A percentile compares a stretch with the other conserved stretches of the same genome.
These are phyloP conservation scores for Zasmidium angulare DNA, from an alignment of 2,329 filamentous ascomycete species.

Conservation along the genomic window DNA sequence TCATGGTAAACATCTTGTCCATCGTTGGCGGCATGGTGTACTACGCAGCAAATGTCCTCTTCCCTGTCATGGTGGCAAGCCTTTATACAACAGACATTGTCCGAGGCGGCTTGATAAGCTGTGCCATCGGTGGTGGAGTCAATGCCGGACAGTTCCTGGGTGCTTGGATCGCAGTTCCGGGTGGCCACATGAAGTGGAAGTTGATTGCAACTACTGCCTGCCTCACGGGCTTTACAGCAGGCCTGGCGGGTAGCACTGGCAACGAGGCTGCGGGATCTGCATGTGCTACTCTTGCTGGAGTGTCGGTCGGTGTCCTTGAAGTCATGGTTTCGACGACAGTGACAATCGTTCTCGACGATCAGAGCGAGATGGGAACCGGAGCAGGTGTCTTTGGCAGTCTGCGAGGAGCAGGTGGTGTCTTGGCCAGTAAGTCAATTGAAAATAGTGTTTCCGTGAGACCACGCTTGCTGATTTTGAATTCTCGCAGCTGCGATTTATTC, in stretches of 20 bases:
- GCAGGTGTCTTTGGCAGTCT: constrained; percentile 2
- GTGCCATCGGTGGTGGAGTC: constrained; percentile 1
- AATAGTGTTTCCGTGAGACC: no score
- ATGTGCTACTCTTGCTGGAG: background rate
- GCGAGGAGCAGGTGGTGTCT: background rate
- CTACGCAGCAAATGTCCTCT: background rate
- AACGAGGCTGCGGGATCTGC: background rate
- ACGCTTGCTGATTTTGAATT: background rate
- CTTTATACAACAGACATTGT: background rate
- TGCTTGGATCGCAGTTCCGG: constrained; percentile 1
- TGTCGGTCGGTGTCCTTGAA: background rate
- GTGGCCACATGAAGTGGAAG: background rate
- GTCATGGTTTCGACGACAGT: constrained; percentile 1
- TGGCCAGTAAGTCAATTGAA: background rate
- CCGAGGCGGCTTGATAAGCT: background rate
- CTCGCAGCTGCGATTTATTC: background rate
- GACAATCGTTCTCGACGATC: constrained; percentile 2
- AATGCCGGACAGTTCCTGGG: background rate
- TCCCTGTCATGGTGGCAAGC: background rate
- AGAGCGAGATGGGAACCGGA: background rate
- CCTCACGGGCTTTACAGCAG: background rate
- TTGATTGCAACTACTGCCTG: background rate
- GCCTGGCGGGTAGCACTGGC: background rate
- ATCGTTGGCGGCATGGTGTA: constrained; percentile 6
- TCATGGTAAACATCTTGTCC: constrained; percentile 2